Evolutionary conservation across 2,329 filamentous ascomycete species (phyloP).

Genomic region (Pseudogymnoascus sp.): DNA sequence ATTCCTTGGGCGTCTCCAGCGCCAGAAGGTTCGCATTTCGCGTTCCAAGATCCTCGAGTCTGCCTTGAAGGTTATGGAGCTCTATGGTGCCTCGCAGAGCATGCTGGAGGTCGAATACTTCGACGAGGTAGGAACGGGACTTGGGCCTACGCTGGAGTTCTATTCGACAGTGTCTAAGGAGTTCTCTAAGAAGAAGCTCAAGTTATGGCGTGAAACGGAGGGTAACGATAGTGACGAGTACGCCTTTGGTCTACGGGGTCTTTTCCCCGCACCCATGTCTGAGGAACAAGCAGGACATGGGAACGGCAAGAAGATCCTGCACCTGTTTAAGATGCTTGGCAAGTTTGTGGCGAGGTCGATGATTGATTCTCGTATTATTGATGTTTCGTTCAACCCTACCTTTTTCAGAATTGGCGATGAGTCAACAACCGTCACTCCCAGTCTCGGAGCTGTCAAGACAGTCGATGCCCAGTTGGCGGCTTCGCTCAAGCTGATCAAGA

Average conservation of each 20-base stretch:
- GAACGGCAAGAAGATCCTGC: constrained; percentile 77
- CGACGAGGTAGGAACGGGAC: constrained; percentile 91
- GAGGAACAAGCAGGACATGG: constrained; percentile 65
- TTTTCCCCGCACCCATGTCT: constrained; percentile 88
- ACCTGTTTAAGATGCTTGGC: constrained; percentile 85
- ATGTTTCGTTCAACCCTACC: constrained; percentile 92
- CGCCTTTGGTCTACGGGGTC: constrained; percentile 71
- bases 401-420: constrained; percentile 89
- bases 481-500: constrained; percentile 79
- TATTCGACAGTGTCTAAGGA: constrained; percentile 97
- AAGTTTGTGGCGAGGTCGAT: constrained; percentile 97
- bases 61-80: constrained; percentile 95
- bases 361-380: constrained; percentile 96
- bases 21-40: constrained; percentile 97
- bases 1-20: constrained; percentile 82
- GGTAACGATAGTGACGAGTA: constrained; percentile 65
- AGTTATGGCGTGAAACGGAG: constrained; percentile 92
- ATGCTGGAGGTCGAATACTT: constrained; percentile 98
- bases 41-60: constrained; percentile 92
- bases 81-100: constrained; percentile 94
- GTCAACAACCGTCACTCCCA: constrained; percentile 60
- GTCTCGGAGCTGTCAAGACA: constrained; percentile 78
- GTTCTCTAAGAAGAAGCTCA: constrained; percentile 94
- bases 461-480: constrained; percentile 81
- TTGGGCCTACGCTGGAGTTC: constrained; percentile 93